Evolutionary conservation across 2,329 filamentous ascomycete species (phyloP), one percentile per base, ranked within the genome.

Genomic region (Beauveria sp.): DNA sequence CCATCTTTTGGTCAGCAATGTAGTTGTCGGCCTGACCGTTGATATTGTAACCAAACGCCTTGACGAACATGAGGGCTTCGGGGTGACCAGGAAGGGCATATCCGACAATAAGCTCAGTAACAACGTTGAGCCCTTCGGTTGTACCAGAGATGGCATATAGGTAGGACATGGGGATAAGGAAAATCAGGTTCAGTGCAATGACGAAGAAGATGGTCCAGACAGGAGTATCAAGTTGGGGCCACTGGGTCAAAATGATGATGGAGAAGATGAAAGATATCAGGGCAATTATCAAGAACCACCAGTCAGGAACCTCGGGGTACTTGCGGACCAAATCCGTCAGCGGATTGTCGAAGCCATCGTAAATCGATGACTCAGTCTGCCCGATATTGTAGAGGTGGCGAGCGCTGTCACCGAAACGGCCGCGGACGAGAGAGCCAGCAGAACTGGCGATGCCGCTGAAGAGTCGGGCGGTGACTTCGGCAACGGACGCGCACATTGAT

Each of bases 1-100:
- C 73, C 64, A 72, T 71, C 62, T 74, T 74, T 40, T 70, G 69
- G 24, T 69, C 69, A 2, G 67, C 66, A 71, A 75, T 70, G 60
- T 75, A 76, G 63, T 74, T 76, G 52, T 75, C 74, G 22, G 72
- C 72, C 59, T 77, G 77, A 1, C 76, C 76, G 1, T 76, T 77
- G 40, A 79, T 72, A 12, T 74, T 76, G 64, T 72, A 75, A 1
- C 74, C 73, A 46, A 73, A 77, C 2, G 71, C 71, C 69, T 78
- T 93, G 38, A 91, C 88, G 68, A 93, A 93, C 62, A 72, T 67
- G 31, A 73, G 66, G 5, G 68, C 67, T 34, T 69, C 70, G 12
- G 71, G 72, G 60, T 74, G 75, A 26, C 72, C 71, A 7, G 71
- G 70, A 34, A 74, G 69, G 22, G 66, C 67, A 20, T 67, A 68